Conservation (phyloP, 306 rosid species). For the Astragalus membranaceus region DNA sequence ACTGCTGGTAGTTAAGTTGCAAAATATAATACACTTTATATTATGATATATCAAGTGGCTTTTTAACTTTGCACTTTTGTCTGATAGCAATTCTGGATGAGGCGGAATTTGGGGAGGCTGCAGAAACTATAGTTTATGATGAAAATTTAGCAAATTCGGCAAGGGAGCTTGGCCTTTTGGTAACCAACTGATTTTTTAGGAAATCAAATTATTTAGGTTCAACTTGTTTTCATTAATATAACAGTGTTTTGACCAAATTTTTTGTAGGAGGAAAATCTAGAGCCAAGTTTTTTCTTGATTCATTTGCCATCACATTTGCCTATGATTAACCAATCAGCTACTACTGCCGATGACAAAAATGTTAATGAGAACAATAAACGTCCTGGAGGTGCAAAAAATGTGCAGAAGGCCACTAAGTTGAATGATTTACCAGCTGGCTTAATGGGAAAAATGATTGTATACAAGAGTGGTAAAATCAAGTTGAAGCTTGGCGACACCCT, state of each 20-base stretch:
- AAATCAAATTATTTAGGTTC: neutral
- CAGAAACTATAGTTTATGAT: constrained; percentile 36
- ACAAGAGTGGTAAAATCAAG: constrained; percentile 74
- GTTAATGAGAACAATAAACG: constrained; percentile 24
- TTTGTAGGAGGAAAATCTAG: constrained; percentile 70
- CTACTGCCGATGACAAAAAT: constrained; percentile 19
- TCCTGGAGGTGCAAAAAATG: constrained; percentile 9
- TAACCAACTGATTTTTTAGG: constrained; percentile 21
- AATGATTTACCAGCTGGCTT: constrained; percentile 56
- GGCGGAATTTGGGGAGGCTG: constrained; percentile 63
- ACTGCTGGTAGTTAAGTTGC: neutral
- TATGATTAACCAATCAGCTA: constrained; percentile 22
- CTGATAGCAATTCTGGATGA: constrained; percentile 55
- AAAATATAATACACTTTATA: neutral
- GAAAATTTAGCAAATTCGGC: constrained; percentile 48
- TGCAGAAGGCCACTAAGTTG: constrained; percentile 31
- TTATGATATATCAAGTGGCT: neutral
- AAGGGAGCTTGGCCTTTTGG: constrained; percentile 64
- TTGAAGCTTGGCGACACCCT: constrained; percentile 70
- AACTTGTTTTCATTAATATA: constrained; percentile 11
- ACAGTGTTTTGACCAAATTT: constrained; percentile 15
- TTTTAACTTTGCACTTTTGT: constrained; percentile 4
- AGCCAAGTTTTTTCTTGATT: constrained; percentile 49
- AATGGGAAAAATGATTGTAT: constrained; percentile 81
- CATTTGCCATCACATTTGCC: constrained; percentile 57